Base-by-base conservation (phyloP, 2,329 filamentous ascomycete genomes). In the Hymenoscyphus albidus region DNA sequence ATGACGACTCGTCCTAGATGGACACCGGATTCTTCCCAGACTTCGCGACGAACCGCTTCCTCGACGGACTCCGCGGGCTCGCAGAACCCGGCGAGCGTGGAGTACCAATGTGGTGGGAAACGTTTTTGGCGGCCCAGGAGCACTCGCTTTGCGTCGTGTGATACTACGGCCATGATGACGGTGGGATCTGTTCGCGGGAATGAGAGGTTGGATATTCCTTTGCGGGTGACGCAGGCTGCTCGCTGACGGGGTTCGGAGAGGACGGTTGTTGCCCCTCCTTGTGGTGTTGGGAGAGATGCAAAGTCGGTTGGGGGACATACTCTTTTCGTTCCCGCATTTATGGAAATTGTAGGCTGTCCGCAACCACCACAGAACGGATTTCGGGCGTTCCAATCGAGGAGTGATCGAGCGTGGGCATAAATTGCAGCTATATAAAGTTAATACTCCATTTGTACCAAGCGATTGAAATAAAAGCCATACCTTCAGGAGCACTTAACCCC, bases 321-420 rank as follows among this genome's bases (percentile, higher is more conserved):
- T 57, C 91, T 86, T 79, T 96, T 96, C 75, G 90, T 92, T 59
- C 91, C 91, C 4, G 87, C 90, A 72, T 93, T 89, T 32, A 91
- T 82, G 18, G 89, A 90, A 66, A 97, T 80, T 0, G 93, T 98
- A 31, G 85, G 87, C 73, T 91, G 85, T 40, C 95, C 94, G 77
- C 95, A 99, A 63, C 89, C 89, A 39, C 88, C 93, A 77, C 95
- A 99, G 82, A 92, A 99, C 38, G 89, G 90, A 78, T 96, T 97
- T 61, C 94, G 90, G 32, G 83, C 83, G 79, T 99, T 98, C 95
- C 95, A 99, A 80, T 98, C 95, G 42, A 96, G 81, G 32, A 97
- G 82, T 57, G 93, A 90, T 63, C 94, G 88, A 7, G 93, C 91
- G 77, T 97, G 92, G 14, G 92, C 94, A 71, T 93, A 97, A 57